Percentiles rank a stretch among this genome's conserved stretches.
Conservation (phyloP, 2,329 filamentous ascomycete genomes). For the Cytospora leucostoma region DNA sequence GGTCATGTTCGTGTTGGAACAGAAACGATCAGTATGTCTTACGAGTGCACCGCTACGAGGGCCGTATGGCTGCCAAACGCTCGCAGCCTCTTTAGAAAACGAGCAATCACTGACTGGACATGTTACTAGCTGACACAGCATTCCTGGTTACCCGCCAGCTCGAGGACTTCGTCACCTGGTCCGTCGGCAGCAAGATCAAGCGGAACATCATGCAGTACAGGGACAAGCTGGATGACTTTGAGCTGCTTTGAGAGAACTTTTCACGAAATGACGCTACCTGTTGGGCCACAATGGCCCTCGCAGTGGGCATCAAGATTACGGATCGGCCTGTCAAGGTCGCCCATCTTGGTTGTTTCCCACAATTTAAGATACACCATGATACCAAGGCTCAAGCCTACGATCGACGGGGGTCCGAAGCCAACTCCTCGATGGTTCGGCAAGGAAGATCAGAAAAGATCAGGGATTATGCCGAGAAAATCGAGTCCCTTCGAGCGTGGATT, state of each 20-base stretch:
- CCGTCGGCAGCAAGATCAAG: constrained; percentile 96
- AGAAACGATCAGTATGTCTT: constrained; percentile 66
- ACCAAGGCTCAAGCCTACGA: not conserved
- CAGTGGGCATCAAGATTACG: not conserved
- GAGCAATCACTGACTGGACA: not conserved
- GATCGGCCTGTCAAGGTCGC: not conserved
- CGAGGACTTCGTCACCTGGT: constrained; percentile 97
- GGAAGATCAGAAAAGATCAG: not conserved
- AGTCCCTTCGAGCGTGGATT: not conserved
- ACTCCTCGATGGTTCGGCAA: not conserved
- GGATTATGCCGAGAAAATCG: not conserved
- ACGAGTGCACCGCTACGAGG: not conserved
- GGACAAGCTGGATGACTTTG: constrained; percentile 94
- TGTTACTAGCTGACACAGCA: constrained; percentile 65
- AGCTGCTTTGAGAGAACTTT: constrained; percentile 65
- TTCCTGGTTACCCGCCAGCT: constrained; percentile 86
- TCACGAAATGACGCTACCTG: not conserved
- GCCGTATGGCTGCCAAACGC: not conserved
- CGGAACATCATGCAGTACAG: constrained; percentile 92
- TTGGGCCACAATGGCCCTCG: not conserved
- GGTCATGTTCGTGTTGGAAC: constrained; percentile 91
- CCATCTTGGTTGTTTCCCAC: not conserved
- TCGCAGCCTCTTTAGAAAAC: not conserved
- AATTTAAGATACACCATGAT: not conserved
- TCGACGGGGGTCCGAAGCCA: not conserved